Evolutionary conservation across 2,329 filamentous ascomycete genomes (phyloP).

Genomic region (Monascus ruber): DNA sequence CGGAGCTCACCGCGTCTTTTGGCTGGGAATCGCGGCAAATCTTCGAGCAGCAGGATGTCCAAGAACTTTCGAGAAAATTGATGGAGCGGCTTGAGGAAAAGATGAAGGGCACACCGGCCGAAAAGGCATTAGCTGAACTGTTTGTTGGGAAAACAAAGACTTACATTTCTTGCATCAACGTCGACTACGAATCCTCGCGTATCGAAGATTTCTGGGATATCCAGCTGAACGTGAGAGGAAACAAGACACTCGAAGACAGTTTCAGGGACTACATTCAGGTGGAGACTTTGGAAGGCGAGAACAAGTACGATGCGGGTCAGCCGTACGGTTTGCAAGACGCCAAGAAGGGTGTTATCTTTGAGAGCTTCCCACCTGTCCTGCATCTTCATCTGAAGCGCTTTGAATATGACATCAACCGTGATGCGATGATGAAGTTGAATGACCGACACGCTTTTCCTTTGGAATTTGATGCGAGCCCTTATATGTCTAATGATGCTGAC

Average conservation of each 20-base stretch:
- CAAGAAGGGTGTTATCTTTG: constrained; percentile 95
- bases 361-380: constrained; percentile 83
- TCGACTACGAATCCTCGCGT: constrained; percentile 90
- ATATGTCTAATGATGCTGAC: constrained; percentile 75
- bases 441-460: constrained; percentile 39
- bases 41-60: constrained; percentile 97
- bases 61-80: constrained; percentile 88
- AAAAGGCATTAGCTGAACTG: constrained; percentile 78
- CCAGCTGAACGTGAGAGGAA: constrained; percentile 89
- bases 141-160: constrained; percentile 98
- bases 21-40: constrained; percentile 97
- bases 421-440: constrained; percentile 95
- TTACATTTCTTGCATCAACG: constrained; percentile 97
- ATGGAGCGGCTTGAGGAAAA: constrained; percentile 96
- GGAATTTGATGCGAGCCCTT: constrained; percentile 58
- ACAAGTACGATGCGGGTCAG: constrained; percentile 90
- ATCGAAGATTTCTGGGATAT: constrained; percentile 99
- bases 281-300: constrained; percentile 93
- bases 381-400: constrained; percentile 95
- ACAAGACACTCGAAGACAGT: constrained; percentile 84
- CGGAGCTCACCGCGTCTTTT: constrained; percentile 89
- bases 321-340: constrained; percentile 89
- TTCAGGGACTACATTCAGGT: constrained; percentile 95
- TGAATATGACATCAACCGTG: constrained; percentile 90
- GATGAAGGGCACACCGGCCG: constrained; percentile 92